Conservation (phyloP, 306 rosid species). For the Corylus heterophylla region DNA sequence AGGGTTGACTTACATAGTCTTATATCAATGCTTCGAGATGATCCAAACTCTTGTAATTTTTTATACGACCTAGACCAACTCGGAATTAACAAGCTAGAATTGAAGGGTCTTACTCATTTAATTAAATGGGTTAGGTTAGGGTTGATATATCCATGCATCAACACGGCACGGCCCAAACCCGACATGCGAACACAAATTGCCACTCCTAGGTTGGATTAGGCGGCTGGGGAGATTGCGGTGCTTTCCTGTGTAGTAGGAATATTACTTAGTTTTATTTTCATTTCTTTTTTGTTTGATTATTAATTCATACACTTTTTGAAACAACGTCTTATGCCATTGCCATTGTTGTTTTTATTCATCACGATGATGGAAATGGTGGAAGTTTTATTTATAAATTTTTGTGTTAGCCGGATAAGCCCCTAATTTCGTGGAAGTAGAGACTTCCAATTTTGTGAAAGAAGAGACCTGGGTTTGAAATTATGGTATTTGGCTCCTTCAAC, state of each 20-base stretch:
- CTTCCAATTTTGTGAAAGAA: background rate
- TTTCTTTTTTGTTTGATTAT: background rate
- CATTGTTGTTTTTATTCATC: background rate
- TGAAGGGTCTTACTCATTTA: too few relatives aligned
- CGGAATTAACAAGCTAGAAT: too few relatives aligned
- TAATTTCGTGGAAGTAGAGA: background rate
- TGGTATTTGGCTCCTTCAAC: background rate
- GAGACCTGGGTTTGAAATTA: background rate
- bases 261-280: background rate
- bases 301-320: background rate
- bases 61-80: too few relatives aligned
- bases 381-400: background rate
- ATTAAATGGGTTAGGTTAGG: too few relatives aligned
- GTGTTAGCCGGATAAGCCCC: background rate
- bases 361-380: background rate
- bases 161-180: too few relatives aligned
- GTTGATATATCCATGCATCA: too few relatives aligned
- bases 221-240: background rate
- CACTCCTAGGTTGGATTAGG: background rate
- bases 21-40: too few relatives aligned
- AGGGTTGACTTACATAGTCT: too few relatives aligned
- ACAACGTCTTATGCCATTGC: background rate
- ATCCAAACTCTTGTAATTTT: too few relatives aligned
- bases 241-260: background rate
- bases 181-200: too few relatives aligned